Evolutionary conservation across 352 stramenopile species (phyloP).

Genomic region (Phytopythium chamaehyphon): DNA sequence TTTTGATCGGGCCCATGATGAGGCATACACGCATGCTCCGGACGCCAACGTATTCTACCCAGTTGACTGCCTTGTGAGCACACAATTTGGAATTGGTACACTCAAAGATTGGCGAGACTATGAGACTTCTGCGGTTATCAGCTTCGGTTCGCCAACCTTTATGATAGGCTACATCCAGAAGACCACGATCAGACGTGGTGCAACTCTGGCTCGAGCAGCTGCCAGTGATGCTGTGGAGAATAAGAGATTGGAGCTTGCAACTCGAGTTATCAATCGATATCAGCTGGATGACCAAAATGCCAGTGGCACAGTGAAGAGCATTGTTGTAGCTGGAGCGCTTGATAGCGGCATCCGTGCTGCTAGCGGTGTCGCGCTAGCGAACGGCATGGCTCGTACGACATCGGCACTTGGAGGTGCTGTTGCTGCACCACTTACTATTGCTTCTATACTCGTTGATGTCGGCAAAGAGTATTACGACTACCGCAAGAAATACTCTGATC

Average conservation of each 20-base stretch:
- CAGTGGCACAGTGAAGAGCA: slow-evolving; percentile 24
- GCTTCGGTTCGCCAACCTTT: slow-evolving; percentile 21
- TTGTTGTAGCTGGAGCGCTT: slow-evolving; percentile 61
- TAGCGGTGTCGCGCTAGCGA: slow-evolving; percentile 62
- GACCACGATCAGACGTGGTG: slow-evolving; percentile 46
- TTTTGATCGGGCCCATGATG: background rate
- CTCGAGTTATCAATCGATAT: slow-evolving; percentile 51
- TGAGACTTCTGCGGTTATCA: slow-evolving; percentile 36
- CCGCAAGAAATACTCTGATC: slow-evolving; percentile 62
- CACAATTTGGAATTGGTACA: slow-evolving; percentile 56
- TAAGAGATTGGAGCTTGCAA: slow-evolving; percentile 40
- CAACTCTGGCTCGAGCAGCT: slow-evolving; percentile 22
- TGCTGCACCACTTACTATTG: slow-evolving; percentile 68
- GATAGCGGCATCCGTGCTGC: slow-evolving; percentile 73
- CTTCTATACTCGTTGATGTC: slow-evolving; percentile 83
- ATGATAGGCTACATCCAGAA: slow-evolving; percentile 63
- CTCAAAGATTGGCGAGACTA: slow-evolving; percentile 43
- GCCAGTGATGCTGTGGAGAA: slow-evolving; percentile 29
- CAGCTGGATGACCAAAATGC: slow-evolving; percentile 30
- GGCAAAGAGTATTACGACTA: slow-evolving; percentile 85
- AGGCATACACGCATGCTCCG: background rate
- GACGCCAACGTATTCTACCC: slow-evolving; percentile 34
- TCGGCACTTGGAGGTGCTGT: slow-evolving; percentile 34
- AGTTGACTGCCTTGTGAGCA: slow-evolving; percentile 45
- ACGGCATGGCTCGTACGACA: slow-evolving; percentile 51